These are phyloP conservation scores for Coelastrella sp. DNA, from an alignment of 139 green algal genomes.

Conservation along the genomic window DNA sequence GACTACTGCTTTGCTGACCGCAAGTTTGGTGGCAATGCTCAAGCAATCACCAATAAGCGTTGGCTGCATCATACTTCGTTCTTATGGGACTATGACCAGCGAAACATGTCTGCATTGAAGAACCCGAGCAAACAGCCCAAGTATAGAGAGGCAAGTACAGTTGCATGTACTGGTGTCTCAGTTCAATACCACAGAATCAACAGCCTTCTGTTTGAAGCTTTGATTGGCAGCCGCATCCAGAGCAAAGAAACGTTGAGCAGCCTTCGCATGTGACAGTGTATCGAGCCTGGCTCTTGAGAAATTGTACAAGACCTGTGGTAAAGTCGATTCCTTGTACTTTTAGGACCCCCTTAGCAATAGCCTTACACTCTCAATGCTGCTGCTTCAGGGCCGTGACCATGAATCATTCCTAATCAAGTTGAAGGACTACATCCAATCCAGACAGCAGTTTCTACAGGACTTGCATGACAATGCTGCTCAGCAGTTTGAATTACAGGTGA, in stretches of 20 bases:
- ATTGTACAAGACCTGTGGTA: too few relatives aligned
- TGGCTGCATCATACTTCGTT: conserved; percentile 99
- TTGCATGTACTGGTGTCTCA: too few relatives aligned
- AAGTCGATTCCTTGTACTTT: too few relatives aligned
- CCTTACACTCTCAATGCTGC: too few relatives aligned
- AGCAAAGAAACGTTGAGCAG: too few relatives aligned
- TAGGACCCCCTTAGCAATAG: too few relatives aligned
- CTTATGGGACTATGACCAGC: conserved; percentile 90
- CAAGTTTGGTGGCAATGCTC: conserved; percentile 99
- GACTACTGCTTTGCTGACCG: conserved; percentile 90
- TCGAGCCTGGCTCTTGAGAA: too few relatives aligned
- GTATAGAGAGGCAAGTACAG: conserved; percentile 77
- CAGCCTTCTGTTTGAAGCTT: too few relatives aligned
- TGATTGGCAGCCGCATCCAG: too few relatives aligned
- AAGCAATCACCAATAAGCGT: conserved; percentile 92
- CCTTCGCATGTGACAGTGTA: too few relatives aligned
- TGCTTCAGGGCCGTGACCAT: conserved; percentile 68
- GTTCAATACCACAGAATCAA: too few relatives aligned
- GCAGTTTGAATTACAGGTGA: conserved; percentile 36
- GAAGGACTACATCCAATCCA: conserved; percentile 54
- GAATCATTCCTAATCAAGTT: conserved; percentile 75
- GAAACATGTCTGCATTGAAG: conserved; percentile 86
- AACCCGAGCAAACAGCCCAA: conserved; percentile 78
- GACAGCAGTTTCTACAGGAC: conserved; percentile 34
- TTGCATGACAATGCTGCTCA: conserved; percentile 29